These are phyloP conservation scores for Chaetomium strumarium DNA, from an alignment of 2,329 filamentous ascomycete species.

Conservation along the genomic window DNA sequence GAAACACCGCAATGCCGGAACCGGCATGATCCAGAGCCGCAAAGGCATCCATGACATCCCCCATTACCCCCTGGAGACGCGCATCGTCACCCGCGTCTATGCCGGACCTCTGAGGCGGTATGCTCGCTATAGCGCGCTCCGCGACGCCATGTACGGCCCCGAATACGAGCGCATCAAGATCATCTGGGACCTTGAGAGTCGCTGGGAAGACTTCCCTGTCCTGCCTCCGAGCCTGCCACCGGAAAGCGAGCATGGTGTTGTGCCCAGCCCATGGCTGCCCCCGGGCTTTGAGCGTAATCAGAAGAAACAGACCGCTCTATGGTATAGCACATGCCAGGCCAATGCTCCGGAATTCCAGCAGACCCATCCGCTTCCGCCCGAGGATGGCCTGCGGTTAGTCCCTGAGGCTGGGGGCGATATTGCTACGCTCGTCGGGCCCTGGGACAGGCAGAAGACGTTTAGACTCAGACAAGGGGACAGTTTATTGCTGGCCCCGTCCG, in stretches of 20 bases:
- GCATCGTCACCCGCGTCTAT: constrained; percentile 32
- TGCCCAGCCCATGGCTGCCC: constrained; percentile 37
- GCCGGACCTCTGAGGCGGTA: constrained; percentile 34
- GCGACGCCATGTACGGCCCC: constrained; percentile 40
- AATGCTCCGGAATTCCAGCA: constrained; percentile 18
- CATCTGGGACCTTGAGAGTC: constrained; percentile 35
- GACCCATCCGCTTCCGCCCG: constrained; percentile 18
- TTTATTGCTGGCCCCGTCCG: constrained; percentile 14
- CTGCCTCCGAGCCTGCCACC: constrained; percentile 34
- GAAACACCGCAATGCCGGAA: constrained; percentile 20
- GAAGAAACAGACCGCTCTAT: constrained; percentile 27
- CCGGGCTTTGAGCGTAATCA: constrained; percentile 32
- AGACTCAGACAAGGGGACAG: constrained; percentile 19
- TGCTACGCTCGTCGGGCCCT: constrained; percentile 26
- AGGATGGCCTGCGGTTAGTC: constrained; percentile 15
- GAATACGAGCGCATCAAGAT: constrained; percentile 31
- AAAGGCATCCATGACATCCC: constrained; percentile 31
- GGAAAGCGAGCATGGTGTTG: constrained; percentile 25
- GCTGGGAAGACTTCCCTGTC: constrained; percentile 37
- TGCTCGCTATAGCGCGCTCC: constrained; percentile 31
- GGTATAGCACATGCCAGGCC: constrained; percentile 24
- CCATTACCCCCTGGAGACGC: constrained; percentile 28
- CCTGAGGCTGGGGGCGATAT: constrained; percentile 22
- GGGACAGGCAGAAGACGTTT: constrained; percentile 24
- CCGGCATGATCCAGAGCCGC: constrained; percentile 24